phyloP scores from a whole-genome alignment of 2,329 filamentous ascomycete species.

The Chrysosporium keratinophilum region DNA sequence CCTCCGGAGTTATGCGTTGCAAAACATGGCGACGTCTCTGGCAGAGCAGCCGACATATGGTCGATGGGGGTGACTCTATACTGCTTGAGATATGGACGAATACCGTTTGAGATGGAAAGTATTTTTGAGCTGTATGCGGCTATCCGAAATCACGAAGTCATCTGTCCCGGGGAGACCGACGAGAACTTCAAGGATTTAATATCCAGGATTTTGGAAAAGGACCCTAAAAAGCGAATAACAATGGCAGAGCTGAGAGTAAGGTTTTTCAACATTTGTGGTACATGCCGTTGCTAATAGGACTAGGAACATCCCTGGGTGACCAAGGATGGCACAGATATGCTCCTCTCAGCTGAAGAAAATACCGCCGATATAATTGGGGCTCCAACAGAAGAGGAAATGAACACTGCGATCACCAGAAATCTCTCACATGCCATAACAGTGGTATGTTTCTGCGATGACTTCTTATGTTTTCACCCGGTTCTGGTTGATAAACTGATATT shows the following conservation, averaged over 20 bases:
- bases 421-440: conserved; percentile 80
- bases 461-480: not conserved
- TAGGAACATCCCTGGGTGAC: conserved; percentile 94
- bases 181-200: conserved; percentile 67
- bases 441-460: conserved; percentile 39
- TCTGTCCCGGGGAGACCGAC: conserved; percentile 54
- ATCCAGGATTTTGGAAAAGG: conserved; percentile 64
- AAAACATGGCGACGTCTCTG: conserved; percentile 77
- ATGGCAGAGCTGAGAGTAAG: conserved; percentile 74
- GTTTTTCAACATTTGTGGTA: conserved; percentile 12
- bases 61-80: conserved; percentile 95
- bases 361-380: conserved; percentile 67
- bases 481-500: not conserved
- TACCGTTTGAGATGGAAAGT: conserved; percentile 71
- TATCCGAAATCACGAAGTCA: conserved; percentile 61
- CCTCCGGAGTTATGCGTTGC: conserved; percentile 84
- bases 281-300: conserved; percentile 11
- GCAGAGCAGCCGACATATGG: conserved; percentile 90
- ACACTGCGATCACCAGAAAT: conserved; percentile 78
- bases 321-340: conserved; percentile 60
- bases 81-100: conserved; percentile 75
- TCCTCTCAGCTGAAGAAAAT: conserved; percentile 77
- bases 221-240: conserved; percentile 68
- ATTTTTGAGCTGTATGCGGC: conserved; percentile 83
- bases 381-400: conserved; percentile 83